A percentile compares a stretch with the other conserved stretches of the same genome.
These are phyloP conservation scores for Rauvolfia tetraphylla DNA, from an alignment of 257 asterid species.

Conservation along the genomic window DNA sequence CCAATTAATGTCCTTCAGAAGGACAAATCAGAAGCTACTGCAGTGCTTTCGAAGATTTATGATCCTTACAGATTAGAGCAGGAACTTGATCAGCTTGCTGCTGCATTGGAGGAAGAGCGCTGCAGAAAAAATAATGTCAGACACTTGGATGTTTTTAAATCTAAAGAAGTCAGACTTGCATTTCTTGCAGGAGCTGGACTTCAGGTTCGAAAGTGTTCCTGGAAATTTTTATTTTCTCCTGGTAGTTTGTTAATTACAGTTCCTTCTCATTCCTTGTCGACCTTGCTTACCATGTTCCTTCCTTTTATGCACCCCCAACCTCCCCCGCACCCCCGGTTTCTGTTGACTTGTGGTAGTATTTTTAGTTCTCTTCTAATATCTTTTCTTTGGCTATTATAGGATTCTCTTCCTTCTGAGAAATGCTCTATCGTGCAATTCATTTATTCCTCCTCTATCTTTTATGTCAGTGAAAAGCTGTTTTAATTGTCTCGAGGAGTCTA, in stretches of 20 bases:
- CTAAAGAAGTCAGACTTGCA: constrained; percentile 81
- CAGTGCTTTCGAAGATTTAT: constrained; percentile 84
- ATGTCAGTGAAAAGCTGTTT: neutral
- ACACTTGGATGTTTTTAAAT: constrained; percentile 57
- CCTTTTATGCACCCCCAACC: neutral
- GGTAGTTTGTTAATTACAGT: neutral
- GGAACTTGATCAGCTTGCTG: constrained; percentile 81
- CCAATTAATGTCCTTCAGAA: constrained; percentile 43
- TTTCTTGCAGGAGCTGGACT: constrained; percentile 91
- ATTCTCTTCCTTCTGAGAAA: neutral
- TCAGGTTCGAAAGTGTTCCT: constrained; percentile 39
- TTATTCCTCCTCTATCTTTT: neutral
- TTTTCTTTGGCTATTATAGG: neutral
- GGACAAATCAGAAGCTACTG: constrained; percentile 69
- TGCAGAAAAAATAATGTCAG: constrained; percentile 49
- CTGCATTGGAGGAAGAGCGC: constrained; percentile 73
- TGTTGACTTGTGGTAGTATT: too few relatives aligned
- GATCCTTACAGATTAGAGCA: constrained; percentile 68
- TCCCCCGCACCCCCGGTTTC: neutral
- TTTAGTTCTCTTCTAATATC: neutral
- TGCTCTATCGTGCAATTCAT: neutral
- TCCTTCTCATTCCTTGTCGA: neutral
- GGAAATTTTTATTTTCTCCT: neutral
- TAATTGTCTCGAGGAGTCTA: neutral
- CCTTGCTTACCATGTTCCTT: neutral